Conservation (phyloP, 139 green algal species). For the Picochlorum costavermella region DNA sequence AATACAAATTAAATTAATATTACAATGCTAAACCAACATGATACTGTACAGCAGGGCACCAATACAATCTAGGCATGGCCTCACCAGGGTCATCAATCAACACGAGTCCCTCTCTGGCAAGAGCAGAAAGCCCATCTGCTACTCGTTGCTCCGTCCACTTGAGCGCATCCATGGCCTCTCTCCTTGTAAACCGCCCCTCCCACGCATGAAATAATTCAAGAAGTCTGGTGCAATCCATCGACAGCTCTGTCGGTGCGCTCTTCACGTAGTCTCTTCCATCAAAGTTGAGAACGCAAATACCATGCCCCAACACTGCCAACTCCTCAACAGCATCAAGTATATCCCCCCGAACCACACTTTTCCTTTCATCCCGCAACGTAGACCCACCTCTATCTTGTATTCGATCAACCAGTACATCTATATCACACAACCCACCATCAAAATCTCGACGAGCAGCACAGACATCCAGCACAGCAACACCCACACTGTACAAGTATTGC, state of each 20-base stretch:
- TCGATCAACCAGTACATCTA: slow-evolving; percentile 40
- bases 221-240: slow-evolving; percentile 66
- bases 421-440: slow-evolving; percentile 80
- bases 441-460: slow-evolving; percentile 48
- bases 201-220: slow-evolving; percentile 53
- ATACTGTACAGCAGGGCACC: slow-evolving; percentile 17
- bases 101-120: slow-evolving; percentile 57
- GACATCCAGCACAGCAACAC: slow-evolving; percentile 80
- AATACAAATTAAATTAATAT: slow-evolving; percentile 1
- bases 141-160: slow-evolving; percentile 23
- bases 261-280: slow-evolving; percentile 51
- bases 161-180: not conserved
- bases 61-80: slow-evolving; percentile 20
- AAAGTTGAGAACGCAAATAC: slow-evolving; percentile 60
- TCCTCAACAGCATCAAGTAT: slow-evolving; percentile 69
- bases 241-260: slow-evolving; percentile 72
- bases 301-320: slow-evolving; percentile 61
- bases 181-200: slow-evolving; percentile 16
- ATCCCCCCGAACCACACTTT: slow-evolving; percentile 44
- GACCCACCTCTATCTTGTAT: slow-evolving; percentile 59
- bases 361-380: slow-evolving; percentile 41
- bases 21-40: not conserved
- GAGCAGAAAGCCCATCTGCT: slow-evolving; percentile 17
- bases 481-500: slow-evolving; percentile 91
- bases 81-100: slow-evolving; percentile 61